Base-by-base conservation (phyloP, 805 yeast genomes). In the Suhomyces sp. region DNA sequence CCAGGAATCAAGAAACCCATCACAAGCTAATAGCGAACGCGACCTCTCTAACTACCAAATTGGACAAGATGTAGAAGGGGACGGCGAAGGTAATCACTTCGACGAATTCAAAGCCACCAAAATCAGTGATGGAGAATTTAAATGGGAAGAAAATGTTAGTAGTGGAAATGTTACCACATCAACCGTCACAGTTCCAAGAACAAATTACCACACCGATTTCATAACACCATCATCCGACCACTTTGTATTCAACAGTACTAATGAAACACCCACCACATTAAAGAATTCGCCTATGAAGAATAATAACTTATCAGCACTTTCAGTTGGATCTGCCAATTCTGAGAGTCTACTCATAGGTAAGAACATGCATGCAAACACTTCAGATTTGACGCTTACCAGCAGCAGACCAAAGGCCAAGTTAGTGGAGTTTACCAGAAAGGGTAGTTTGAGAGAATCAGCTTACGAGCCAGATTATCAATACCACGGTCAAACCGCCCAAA, bases 341-440 rank as follows among this genome's bases (percentile, higher is more conserved):
- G 44, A 39, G 3, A 31, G 36, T 35, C 34, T 39, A n/a, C 28
- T 35, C 19, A 24, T 36, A 7, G 34, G 43, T 21, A 29, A 28
- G 25, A 34, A 25, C 18, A 28, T 24, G 14, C 33, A 33, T 7
- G 31, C 31, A 13, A 28, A 23, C 25, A 17, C 28, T 7, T 31
- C 28, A 6, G 36, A 33, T 8, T 10, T 33, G 2, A 18, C 36
- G 13, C 18, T 33, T 15, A 15, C 18, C 14, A 19, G 15, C 18
- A 20, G 16, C 18, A 25, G 28, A 18, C 28, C 30, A 12, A 56
- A 56, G 28, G 73, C 74, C 9, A 71, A 72, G 48, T 54, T 72
- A 35, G 75, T 72, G 25, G 70, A 72, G 31, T 71, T 72, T 40
- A 69, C 74, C 4, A 54, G 75, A 43, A 64, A 64, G 43, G 68